Evolutionary conservation across 371 early-diverging fungal genomes (phyloP).

Genomic region (Lichtheimia ramosa): DNA sequence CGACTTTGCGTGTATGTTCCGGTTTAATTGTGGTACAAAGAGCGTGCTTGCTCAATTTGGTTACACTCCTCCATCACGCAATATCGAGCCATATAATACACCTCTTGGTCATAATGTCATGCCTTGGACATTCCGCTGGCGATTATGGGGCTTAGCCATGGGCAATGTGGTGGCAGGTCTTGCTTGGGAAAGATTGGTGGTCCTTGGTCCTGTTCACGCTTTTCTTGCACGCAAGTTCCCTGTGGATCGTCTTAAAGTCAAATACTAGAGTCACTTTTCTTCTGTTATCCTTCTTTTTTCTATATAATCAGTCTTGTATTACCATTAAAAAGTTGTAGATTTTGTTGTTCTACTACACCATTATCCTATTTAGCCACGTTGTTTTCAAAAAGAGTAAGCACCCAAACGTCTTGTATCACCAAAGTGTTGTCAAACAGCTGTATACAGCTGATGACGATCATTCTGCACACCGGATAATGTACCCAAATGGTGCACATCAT

Average conservation of each 20-base stretch:
- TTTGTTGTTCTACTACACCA: no score
- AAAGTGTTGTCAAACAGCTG: no score
- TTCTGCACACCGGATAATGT: no score
- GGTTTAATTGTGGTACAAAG: constrained; percentile 74
- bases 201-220: constrained; percentile 47
- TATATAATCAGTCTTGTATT: neutral
- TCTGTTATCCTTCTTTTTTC: neutral
- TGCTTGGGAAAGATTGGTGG: constrained; percentile 46
- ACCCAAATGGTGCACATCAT: no score
- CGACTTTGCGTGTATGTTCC: constrained; percentile 70
- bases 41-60: constrained; percentile 45
- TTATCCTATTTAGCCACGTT: no score
- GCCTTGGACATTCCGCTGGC: constrained; percentile 66
- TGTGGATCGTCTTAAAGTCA: constrained; percentile 28
- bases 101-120: constrained; percentile 70
- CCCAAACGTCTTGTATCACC: no score
- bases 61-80: constrained; percentile 46
- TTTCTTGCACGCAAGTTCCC: constrained; percentile 35
- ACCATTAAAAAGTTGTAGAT: no score
- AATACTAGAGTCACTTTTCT: neutral
- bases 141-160: constrained; percentile 55
- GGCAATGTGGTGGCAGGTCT: constrained; percentile 36
- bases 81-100: constrained; percentile 60
- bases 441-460: no score
- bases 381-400: no score